These are phyloP conservation scores for Yarrowia keelungensis DNA, from an alignment of 805 yeast genomes.

Conservation along the genomic window DNA sequence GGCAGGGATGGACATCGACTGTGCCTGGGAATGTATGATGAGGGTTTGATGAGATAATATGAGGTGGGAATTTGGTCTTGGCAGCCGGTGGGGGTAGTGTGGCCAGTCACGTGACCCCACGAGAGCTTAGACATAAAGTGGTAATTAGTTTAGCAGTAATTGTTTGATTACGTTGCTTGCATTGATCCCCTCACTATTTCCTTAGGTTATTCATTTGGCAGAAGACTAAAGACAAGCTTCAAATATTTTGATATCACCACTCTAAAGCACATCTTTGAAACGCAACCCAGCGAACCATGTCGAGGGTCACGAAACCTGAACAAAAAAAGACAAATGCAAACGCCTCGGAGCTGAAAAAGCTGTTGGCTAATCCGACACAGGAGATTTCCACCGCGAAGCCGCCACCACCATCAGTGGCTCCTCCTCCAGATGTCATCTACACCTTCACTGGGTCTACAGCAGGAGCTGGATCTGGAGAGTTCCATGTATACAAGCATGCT, in stretches of 20 bases:
- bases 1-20: conserved; percentile 5
- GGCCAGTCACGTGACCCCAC: background rate
- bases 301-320: conserved; percentile 21
- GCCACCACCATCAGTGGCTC: conserved; percentile 40
- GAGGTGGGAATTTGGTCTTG: no score
- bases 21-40: background rate
- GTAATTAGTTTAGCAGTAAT: no score
- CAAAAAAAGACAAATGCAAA: conserved; percentile 23
- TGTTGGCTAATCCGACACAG: conserved; percentile 36
- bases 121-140: no score
- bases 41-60: no score
- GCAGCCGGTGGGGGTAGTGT: no score
- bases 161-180: no score
- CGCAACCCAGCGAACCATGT: background rate
- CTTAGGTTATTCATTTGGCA: no score
- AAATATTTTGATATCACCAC: conserved; percentile 2
- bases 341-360: conserved; percentile 31
- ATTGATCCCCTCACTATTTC: no score
- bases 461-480: conserved; percentile 53
- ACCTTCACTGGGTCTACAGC: conserved; percentile 49
- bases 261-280: background rate
- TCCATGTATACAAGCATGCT: conserved; percentile 50
- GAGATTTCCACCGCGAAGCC: conserved; percentile 37
- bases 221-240: no score
- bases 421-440: conserved; percentile 47